Percentiles rank a stretch among this genome's conserved stretches.
phyloP scores from a whole-genome alignment of 106 monocot genomes.

The Alisma plantagoaquatica region DNA sequence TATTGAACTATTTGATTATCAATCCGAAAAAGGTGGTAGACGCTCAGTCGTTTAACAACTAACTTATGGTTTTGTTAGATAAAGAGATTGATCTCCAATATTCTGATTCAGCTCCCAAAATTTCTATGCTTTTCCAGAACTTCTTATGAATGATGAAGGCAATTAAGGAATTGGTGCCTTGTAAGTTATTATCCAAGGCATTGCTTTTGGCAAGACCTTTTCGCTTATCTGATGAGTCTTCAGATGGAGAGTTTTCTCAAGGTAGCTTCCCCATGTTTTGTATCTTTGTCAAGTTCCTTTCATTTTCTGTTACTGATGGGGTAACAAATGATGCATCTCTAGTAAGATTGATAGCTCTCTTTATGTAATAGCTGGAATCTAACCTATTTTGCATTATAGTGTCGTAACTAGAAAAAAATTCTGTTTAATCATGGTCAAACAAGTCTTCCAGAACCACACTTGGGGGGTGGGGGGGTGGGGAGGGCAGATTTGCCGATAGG shows the following conservation, averaged over 20 bases:
- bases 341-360: background rate
- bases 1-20: too few species aligned
- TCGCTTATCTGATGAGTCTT: slow-evolving; percentile 46
- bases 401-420: background rate
- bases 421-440: too few species aligned
- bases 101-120: too few species aligned
- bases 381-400: background rate
- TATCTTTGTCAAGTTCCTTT: background rate
- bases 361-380: background rate
- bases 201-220: slow-evolving; percentile 72
- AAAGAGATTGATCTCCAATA: too few species aligned
- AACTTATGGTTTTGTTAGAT: too few species aligned
- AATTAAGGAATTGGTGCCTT: slow-evolving; percentile 65
- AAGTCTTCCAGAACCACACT: too few species aligned
- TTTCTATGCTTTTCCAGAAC: too few species aligned
- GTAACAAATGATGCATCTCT: background rate
- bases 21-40: too few species aligned
- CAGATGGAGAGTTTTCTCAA: slow-evolving; percentile 14
- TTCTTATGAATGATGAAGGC: slow-evolving; percentile 39
- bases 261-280: slow-evolving; percentile 24
- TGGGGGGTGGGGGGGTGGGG: too few species aligned
- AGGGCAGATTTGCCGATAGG: too few species aligned
- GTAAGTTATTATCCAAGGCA: slow-evolving; percentile 37
- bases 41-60: too few species aligned
- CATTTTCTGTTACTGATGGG: background rate